Evolutionary conservation across 768 basidiomycete species (phyloP).

Genomic region (Suillus clintonianus): DNA sequence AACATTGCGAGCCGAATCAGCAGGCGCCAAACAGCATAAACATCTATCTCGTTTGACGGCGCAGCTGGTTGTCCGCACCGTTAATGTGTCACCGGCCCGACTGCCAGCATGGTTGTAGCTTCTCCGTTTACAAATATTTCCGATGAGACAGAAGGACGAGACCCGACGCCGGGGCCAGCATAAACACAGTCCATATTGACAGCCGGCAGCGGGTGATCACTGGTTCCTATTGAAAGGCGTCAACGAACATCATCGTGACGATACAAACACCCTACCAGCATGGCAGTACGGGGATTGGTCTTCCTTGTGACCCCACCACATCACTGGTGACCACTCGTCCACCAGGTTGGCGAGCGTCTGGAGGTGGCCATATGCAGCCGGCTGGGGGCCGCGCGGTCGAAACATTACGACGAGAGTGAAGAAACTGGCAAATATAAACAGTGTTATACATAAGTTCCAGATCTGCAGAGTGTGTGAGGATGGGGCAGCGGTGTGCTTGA

Average conservation of each 20-base stretch:
- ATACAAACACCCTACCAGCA: constrained; percentile 16
- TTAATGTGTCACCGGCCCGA: too few species aligned
- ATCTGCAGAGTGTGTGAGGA: constrained; percentile 16
- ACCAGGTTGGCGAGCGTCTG: constrained; percentile 36
- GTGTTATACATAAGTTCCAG: constrained; percentile 23
- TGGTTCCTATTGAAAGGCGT: neutral
- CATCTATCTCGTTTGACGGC: too few species aligned
- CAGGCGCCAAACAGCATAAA: too few species aligned
- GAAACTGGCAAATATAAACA: constrained; percentile 22
- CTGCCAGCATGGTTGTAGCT: too few species aligned
- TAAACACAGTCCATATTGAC: constrained; percentile 25
- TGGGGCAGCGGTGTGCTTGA: neutral
- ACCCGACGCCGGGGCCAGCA: neutral
- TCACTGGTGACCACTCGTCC: constrained; percentile 35
- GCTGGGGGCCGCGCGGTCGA: constrained; percentile 27
- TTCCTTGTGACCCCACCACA: constrained; percentile 35
- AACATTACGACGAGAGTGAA: constrained; percentile 16
- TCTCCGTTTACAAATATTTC: too few species aligned
- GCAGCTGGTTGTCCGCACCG: too few species aligned
- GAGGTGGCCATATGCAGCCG: constrained; percentile 33
- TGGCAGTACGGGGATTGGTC: constrained; percentile 6
- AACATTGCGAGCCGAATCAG: too few species aligned
- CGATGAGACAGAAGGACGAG: neutral
- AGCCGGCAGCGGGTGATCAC: constrained; percentile 17
- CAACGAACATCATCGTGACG: neutral